Percentiles rank a stretch among this genome's conserved stretches.
Evolutionary conservation across 73 alveolate genomes (phyloP).

Genomic region (Paramecium octaurelia): DNA sequence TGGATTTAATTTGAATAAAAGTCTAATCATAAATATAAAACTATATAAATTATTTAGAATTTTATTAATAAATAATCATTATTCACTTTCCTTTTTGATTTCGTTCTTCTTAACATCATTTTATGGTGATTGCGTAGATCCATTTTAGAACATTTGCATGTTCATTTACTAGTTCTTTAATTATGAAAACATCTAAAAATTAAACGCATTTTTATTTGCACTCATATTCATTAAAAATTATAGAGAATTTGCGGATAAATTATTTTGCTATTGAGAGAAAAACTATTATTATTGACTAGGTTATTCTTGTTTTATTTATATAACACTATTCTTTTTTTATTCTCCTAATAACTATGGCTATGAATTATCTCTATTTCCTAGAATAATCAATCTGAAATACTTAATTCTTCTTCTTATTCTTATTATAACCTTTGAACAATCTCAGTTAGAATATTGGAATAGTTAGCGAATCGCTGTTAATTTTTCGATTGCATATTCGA

Average conservation of each 20-base stretch:
- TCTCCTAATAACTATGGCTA: not conserved
- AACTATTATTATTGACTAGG: not conserved
- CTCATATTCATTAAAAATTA: slow-evolving; percentile 8
- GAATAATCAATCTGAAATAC: not conserved
- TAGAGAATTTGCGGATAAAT: not conserved
- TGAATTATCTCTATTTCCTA: not conserved
- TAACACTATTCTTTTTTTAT: not conserved
- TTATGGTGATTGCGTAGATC: not conserved
- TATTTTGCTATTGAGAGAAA: not conserved
- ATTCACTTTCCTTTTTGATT: not conserved
- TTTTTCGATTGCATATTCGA: slow-evolving; percentile 33
- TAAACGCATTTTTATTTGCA: not conserved
- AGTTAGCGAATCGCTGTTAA: slow-evolving; percentile 34
- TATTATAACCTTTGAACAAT: slow-evolving; percentile 25
- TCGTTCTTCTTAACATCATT: not conserved
- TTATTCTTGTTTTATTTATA: not conserved
- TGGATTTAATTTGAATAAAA: not conserved
- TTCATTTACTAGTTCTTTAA: not conserved
- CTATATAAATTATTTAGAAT: not conserved
- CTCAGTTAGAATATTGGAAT: slow-evolving; percentile 30
- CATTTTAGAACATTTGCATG: not conserved
- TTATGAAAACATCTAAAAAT: slow-evolving; percentile 11
- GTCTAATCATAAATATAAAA: not conserved
- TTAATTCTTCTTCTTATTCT: slow-evolving; percentile 32
- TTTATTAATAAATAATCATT: not conserved